Evolutionary conservation across 192 early-diverging fungal genomes (phyloP).

Genomic region (Podila epigama): DNA sequence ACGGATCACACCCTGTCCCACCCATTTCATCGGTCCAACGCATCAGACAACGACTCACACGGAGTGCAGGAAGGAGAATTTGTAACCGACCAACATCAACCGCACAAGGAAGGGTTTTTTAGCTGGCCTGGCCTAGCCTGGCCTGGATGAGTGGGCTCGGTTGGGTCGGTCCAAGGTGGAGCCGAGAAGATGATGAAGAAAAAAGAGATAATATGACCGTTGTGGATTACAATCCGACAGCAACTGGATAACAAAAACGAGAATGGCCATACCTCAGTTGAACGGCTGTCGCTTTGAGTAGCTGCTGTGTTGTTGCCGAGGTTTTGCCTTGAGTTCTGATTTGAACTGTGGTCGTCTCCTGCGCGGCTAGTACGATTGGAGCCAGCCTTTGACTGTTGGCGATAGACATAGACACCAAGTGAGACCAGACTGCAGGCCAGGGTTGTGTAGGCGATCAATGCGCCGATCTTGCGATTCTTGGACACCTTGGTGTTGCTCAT

Average conservation of each 20-base stretch:
- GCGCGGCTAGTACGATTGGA: not conserved
- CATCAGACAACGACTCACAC: not conserved
- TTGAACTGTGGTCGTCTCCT: conserved; percentile 6
- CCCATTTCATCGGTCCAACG: too few relatives aligned
- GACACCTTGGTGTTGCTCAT: conserved; percentile 32
- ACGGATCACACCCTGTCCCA: not conserved
- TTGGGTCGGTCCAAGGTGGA: too few relatives aligned
- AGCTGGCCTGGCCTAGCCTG: too few relatives aligned
- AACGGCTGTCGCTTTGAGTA: conserved; percentile 9
- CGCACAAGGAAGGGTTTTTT: too few relatives aligned
- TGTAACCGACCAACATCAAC: too few relatives aligned
- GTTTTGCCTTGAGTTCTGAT: conserved; percentile 13
- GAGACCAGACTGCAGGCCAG: conserved; percentile 35
- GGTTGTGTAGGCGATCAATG: conserved; percentile 35
- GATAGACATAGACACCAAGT: conserved; percentile 32
- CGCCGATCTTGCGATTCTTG: conserved; percentile 29
- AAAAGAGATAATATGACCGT: not conserved
- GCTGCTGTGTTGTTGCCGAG: conserved; percentile 6
- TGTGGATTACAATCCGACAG: too few relatives aligned
- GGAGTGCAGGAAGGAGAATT: not conserved
- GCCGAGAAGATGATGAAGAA: not conserved
- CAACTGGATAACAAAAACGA: too few relatives aligned
- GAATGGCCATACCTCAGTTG: conserved; percentile 28
- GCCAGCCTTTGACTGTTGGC: conserved; percentile 15
- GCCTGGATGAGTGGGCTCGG: too few relatives aligned